These are phyloP conservation scores for Pichia sporocuriosa DNA, from an alignment of 805 yeast species.

Conservation along the genomic window DNA sequence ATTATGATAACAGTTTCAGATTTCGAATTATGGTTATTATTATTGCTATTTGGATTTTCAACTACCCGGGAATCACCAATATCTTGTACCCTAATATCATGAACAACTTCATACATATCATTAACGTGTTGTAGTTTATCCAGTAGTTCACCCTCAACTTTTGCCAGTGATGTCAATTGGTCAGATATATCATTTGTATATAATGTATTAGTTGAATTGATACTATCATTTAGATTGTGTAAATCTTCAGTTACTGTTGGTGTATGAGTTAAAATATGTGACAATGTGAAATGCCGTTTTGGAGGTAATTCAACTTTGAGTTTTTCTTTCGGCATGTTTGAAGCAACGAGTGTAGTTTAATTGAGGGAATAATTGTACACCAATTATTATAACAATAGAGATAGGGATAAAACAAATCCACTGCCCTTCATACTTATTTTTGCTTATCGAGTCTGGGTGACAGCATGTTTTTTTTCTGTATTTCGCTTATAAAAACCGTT, in stretches of 20 bases:
- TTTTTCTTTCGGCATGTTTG: not conserved
- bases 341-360: too few species aligned
- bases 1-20: too few species aligned
- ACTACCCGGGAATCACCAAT: constrained; percentile 1
- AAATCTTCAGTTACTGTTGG: not conserved
- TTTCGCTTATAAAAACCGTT: too few species aligned
- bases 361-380: too few species aligned
- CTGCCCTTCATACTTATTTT: too few species aligned
- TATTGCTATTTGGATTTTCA: not conserved
- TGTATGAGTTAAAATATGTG: constrained; percentile 8
- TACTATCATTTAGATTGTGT: constrained; percentile 19
- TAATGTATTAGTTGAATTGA: constrained; percentile 16
- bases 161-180: constrained; percentile 21
- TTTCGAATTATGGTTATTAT: not conserved
- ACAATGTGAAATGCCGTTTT: constrained; percentile 4
- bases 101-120: constrained; percentile 9
- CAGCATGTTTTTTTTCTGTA: too few species aligned
- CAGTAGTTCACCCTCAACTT: constrained; percentile 22
- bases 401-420: too few species aligned
- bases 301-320: constrained; percentile 6
- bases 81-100: constrained; percentile 6
- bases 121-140: constrained; percentile 16
- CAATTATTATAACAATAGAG: too few species aligned
- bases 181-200: constrained; percentile 27
- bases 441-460: too few species aligned